Evolutionary conservation across 129 eudicot genomes (phyloP), one percentile per base, ranked within the genome.

Genomic region (Lonicera japonica): DNA sequence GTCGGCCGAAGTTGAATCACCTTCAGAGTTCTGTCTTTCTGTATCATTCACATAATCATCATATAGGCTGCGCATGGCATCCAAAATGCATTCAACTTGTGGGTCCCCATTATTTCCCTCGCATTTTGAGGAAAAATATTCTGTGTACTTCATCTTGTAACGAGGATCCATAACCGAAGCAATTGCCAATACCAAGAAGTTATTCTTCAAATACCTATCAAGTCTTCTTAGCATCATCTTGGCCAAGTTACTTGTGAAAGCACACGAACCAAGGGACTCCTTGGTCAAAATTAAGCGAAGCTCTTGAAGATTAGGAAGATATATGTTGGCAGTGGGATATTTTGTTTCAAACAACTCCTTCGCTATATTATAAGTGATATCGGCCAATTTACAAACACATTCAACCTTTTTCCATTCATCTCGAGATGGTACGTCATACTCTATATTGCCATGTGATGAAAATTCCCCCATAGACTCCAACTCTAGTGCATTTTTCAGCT

Each of bases 161-260:
- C 77, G 70, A 11, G 81, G 81, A 66, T 76, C 81, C 64, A 76
- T 48, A 3, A 66, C 63, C 2, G 73, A 25, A 8, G 70, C 69
- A 60, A 76, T 54, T 38, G 73, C 63, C 39, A 65, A 48, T 61
- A 76, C 54, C 19, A 66, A 1, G 57, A 40, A 65, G 47, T 48
- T 46, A 18, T 71, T 43, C 38, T 60, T 46, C 69, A 55, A 52
- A 46, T 70, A 66, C 61, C 43, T 50, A 25, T 38, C 60, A 21
- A 70, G 39, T 36, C 11, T 71, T 43, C 41, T 17, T 14, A 70
- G 66, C 66, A 77, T 54, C 6, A 59, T 53, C 24, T 67, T 47
- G 10, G 57, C 71, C n/a, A 48, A 29, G 23, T 18, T 25, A 11
- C 60, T 21, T 24, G 18, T 25, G 21, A 54, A 65, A 12, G 11